Conservation (phyloP, 2,329 filamentous ascomycete species). For the Chlorencoelia australis region DNA sequence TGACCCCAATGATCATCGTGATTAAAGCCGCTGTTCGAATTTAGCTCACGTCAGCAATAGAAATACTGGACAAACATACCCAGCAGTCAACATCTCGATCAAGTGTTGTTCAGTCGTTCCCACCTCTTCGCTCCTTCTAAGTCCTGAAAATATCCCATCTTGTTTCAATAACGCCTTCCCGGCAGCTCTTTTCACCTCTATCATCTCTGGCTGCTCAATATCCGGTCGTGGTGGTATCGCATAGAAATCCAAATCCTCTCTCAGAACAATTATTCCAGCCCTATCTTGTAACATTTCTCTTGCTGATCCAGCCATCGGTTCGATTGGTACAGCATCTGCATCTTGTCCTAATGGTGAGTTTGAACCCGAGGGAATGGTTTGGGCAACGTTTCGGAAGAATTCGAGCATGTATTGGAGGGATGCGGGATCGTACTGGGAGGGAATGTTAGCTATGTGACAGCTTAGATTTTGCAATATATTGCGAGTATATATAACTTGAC, state of each 20-base stretch:
- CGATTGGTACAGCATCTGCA: slow-evolving; percentile 55
- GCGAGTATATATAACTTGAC: slow-evolving; percentile 35
- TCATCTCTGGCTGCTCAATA: slow-evolving; percentile 84
- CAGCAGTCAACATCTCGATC: slow-evolving; percentile 98
- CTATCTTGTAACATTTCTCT: slow-evolving; percentile 75
- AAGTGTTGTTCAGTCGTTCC: slow-evolving; percentile 96
- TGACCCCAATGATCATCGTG: slow-evolving; percentile 94
- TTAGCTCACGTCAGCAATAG: slow-evolving; percentile 1
- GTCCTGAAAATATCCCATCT: slow-evolving; percentile 88
- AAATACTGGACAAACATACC: slow-evolving; percentile 47
- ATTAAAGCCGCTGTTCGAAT: slow-evolving; percentile 81
- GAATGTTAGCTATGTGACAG: slow-evolving; percentile 34
- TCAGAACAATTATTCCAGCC: slow-evolving; percentile 91
- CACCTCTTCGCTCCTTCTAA: slow-evolving; percentile 89
- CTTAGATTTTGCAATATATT: slow-evolving; percentile 29
- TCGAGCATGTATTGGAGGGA: slow-evolving; percentile 99
- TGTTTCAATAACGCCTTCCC: slow-evolving; percentile 79
- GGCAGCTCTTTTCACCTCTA: slow-evolving; percentile 88
- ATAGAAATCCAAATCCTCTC: slow-evolving; percentile 97
- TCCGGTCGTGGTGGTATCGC: slow-evolving; percentile 79
- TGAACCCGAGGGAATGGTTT: slow-evolving; percentile 76
- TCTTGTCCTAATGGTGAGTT: slow-evolving; percentile 58
- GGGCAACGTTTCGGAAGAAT: slow-evolving; percentile 91
- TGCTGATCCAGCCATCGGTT: slow-evolving; percentile 60
- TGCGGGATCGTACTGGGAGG: slow-evolving; percentile 78